Percentiles rank a stretch among this genome's conserved stretches.
Evolutionary conservation across 805 yeast species (phyloP).

Genomic region (Pichia thaimueangensis): DNA sequence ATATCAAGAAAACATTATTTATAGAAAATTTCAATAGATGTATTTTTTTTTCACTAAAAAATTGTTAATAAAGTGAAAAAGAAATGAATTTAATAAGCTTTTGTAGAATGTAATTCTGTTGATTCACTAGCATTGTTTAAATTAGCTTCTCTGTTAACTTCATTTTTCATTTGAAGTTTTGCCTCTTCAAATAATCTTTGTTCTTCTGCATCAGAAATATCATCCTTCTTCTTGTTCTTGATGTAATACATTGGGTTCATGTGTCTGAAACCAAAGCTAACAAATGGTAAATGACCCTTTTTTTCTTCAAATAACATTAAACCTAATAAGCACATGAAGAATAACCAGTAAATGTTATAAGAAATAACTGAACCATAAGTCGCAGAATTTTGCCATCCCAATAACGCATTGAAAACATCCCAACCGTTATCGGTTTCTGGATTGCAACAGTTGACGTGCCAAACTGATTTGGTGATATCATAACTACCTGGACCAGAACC

Average conservation of each 20-base stretch:
- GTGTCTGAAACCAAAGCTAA: slow-evolving; percentile 38
- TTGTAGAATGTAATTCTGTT: neutral
- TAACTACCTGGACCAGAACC: slow-evolving; percentile 97
- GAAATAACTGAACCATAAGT: slow-evolving; percentile 87
- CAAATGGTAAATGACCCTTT: slow-evolving; percentile 72
- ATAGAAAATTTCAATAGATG: neutral
- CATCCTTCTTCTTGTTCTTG: slow-evolving; percentile 59
- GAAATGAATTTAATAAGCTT: neutral
- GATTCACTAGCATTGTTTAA: neutral
- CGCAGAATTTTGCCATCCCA: slow-evolving; percentile 98
- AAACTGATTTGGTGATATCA: slow-evolving; percentile 69
- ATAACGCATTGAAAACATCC: slow-evolving; percentile 90
- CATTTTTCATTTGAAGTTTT: slow-evolving; percentile 16
- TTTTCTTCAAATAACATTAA: slow-evolving; percentile 80
- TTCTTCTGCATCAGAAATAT: slow-evolving; percentile 46
- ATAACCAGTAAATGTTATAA: slow-evolving; percentile 85
- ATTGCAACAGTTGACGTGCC: slow-evolving; percentile 98
- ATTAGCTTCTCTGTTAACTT: neutral
- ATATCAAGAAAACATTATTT: neutral
- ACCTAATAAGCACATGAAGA: slow-evolving; percentile 45
- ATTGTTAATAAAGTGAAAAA: neutral
- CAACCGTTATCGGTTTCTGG: slow-evolving; percentile 90
- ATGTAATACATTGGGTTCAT: slow-evolving; percentile 70
- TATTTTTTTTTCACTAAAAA: neutral
- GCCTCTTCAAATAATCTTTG: slow-evolving; percentile 44